These are phyloP conservation scores for Nannochloropsis salina DNA, from an alignment of 108 stramenopile genomes.

Conservation along the genomic window DNA sequence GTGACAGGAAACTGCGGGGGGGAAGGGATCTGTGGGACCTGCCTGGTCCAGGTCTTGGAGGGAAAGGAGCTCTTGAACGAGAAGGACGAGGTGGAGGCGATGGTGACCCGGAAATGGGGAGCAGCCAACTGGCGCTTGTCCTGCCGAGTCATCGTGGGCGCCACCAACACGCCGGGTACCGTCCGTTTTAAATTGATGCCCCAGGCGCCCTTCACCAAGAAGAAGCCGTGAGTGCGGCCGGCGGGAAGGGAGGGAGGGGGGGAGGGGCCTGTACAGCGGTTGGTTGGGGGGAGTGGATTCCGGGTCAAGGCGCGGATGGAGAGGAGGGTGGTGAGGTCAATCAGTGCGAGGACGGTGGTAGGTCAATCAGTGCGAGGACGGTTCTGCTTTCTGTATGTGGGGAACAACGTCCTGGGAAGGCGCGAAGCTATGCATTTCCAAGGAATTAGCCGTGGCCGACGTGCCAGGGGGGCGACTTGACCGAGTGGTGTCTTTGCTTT, in stretches of 20 bases:
- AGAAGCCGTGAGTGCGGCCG: background rate
- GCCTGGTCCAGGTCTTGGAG: slow-evolving; percentile 42
- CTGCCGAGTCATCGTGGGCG: slow-evolving; percentile 34
- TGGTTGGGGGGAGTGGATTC: too few relatives aligned
- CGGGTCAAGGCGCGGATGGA: too few relatives aligned
- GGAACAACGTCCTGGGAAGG: too few relatives aligned
- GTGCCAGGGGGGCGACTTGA: too few relatives aligned
- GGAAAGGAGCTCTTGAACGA: slow-evolving; percentile 34
- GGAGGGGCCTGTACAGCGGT: background rate
- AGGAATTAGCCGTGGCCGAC: too few relatives aligned
- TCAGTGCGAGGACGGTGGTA: too few relatives aligned
- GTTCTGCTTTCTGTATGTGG: too few relatives aligned
- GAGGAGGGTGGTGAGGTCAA: too few relatives aligned
- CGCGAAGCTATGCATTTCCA: too few relatives aligned
- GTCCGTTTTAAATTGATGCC: slow-evolving; percentile 33
- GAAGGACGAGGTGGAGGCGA: slow-evolving; percentile 32
- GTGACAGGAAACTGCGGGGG: slow-evolving; percentile 49
- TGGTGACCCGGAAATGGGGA: slow-evolving; percentile 33
- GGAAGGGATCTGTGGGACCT: slow-evolving; percentile 47
- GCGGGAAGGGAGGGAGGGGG: background rate
- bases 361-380: too few relatives aligned
- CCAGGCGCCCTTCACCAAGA: slow-evolving; percentile 25
- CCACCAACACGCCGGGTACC: slow-evolving; percentile 24
- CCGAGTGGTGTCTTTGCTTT: too few relatives aligned
- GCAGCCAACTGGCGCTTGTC: slow-evolving; percentile 42